Base-by-base conservation (phyloP, 371 early-diverging fungal genomes). In the Nematocida sp. region DNA sequence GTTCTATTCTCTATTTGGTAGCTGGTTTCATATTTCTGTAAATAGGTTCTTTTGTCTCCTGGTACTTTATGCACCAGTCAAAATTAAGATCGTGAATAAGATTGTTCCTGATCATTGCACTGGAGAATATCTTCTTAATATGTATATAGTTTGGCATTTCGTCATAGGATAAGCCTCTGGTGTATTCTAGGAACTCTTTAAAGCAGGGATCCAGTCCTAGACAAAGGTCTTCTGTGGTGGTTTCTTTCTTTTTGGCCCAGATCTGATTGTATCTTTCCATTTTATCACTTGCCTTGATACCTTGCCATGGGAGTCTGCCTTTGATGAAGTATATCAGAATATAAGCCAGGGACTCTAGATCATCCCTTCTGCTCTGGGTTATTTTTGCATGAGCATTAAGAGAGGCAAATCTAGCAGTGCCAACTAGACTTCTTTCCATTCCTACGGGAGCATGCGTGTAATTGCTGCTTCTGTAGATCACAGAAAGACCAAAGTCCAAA, bases 111-210 rank as follows among this genome's bases (percentile, higher is more conserved):
- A 63, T 9, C 61, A 80, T 43, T 27, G 75, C 64, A 32, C 47
- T 31, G 23, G 76, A 46, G 17, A 80, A 78, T 23, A 78, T 53
- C 19, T 57, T 54, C 35, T 76, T 78, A 46, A 78, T 48, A 53
- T 75, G 78, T 45, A 60, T 2, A 61, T 96, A 96, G 81, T 95
- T 91, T 1, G 96, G 96, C n/a, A 88, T 87, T 81, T 94, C 93
- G 78, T 94, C 94, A 79, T 94, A 96, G 31, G 89, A 89, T 23
- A 94, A 85, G 77, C 88, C 88, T 66, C 94, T 87, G n/a, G 89
- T 91, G 77, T 95, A 94, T 64, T 87, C 87, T 49, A 96, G 84
- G 76, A 94, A 94, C 21, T 86, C 87, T 17, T 49, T 7, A 25
- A 70, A 54, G 17, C 35, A 27, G 21, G 46, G 53, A 31, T 53